Base-by-base conservation (phyloP, 2,329 filamentous ascomycete species). In the Myriosclerotinia curreyana region DNA sequence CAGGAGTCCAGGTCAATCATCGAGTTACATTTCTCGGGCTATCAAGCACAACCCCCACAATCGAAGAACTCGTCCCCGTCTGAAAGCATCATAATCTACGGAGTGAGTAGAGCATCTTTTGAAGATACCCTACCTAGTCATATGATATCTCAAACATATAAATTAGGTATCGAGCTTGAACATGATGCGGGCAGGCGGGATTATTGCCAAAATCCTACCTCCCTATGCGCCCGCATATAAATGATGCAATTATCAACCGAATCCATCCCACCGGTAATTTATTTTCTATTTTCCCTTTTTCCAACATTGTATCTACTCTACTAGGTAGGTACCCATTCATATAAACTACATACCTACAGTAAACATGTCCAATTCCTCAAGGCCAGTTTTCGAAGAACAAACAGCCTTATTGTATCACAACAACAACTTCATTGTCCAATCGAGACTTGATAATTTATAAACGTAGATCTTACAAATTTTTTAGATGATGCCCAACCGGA, bases 361-460 rank as follows among this genome's bases (percentile, higher is more conserved):
- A 46, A n/a, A 42, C 14, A 20, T n/a, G 25, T 34, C 25, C 40
- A 22, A 44, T 46, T 22, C 28, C 5, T 9, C 40, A 17, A 34
- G 40, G 4, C 14, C 28, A 36, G 15, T 15, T 2, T 22, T 58
- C 14, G 12, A 31, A 34, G 28, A 46, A 20, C 1, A 48, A 46
- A 20, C 1, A 48, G n/a, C 3, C 15, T 25, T 25, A 22, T 40
- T 40, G n/a, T 48, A 48, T 17, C 42, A 51, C 11, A n/a, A 20
- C 11, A n/a, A 20, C 15, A 40, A 22, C n/a, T 22, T 28, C 15
- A n/a, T 5, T 22, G 17, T 50, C 58, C 58, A 53, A 44, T 62
- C 38, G 28, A 62, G 20, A 46, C n/a, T 54, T 46, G 40, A 62
- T 42, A 28, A 55, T 55, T 59, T 51, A 34, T 64, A 40, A 50